Evolutionary conservation across 2,329 filamentous ascomycete species (phyloP), one percentile per base, ranked within the genome.

Genomic region (Sporothrix sp.): DNA sequence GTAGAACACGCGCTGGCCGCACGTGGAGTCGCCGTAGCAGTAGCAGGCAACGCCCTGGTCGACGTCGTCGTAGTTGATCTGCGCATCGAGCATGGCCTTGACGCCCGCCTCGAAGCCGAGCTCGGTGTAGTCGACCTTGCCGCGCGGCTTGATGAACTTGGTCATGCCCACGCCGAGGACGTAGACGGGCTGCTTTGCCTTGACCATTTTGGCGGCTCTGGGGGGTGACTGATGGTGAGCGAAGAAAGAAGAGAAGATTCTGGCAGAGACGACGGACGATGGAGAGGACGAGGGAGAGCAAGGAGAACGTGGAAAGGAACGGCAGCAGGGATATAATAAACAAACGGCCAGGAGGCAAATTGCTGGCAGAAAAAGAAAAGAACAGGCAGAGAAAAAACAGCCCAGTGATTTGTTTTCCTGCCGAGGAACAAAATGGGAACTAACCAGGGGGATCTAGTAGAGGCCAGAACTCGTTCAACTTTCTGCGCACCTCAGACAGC

Each of bases 121-220:
- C 65, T 95, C 90, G 7, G 88, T 88, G 71, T 96, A 96, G 71
- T 95, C 89, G 58, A 95, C 86, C 66, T 91, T 91, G 65, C 88
- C 87, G 51, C 90, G 81, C 37, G 90, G 90, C 74, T 96, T 96
- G 79, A 96, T 91, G 78, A 97, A 97, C 71, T 95, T 95, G 71
- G 91, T 97, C 87, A 97, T 93, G 72, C 91, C 91, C 60, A 97
- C 93, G 73, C 91, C 91, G 54, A 97, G 81, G 64, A 97, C 87
- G 75, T 97, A 97, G 74, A 73, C 73, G 53, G 75, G 73, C 49
- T 72, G 67, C 60, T 74, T 75, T 59, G 69, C 64, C 58, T 72
- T 67, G 43, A 72, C 65, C 75, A 78, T 78, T 52, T 61, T 60
- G 48, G 32, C 37, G 47, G 43, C 33, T 43, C 21, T 43, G 32